phyloP scores from a whole-genome alignment of 345 rosid genomes.

The Gossypium anomalum region DNA sequence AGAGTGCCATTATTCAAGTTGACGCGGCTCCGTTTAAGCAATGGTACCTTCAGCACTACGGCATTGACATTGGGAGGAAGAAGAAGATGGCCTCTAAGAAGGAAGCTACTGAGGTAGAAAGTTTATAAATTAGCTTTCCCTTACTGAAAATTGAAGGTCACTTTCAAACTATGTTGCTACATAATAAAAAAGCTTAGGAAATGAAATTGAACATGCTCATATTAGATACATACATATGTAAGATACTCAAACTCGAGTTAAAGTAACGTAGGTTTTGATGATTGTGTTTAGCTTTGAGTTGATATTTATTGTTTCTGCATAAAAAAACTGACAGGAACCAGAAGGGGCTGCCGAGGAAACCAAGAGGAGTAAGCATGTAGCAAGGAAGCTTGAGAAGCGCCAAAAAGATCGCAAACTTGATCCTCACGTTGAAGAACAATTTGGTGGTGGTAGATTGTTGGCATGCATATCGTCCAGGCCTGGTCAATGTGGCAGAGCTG shows the following conservation, averaged over 20 bases:
- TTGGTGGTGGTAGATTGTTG: conserved; percentile 45
- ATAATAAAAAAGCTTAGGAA: no score
- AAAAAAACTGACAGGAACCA: conserved; percentile 30
- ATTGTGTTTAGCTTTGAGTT: background rate
- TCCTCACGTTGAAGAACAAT: conserved; percentile 50
- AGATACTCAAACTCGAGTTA: background rate
- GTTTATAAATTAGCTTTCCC: background rate
- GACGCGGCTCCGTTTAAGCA: conserved; percentile 53
- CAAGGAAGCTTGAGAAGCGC: conserved; percentile 46
- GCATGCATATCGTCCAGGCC: conserved; percentile 55
- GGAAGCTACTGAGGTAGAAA: conserved; percentile 36
- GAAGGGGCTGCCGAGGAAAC: conserved; percentile 37
- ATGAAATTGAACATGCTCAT: no score
- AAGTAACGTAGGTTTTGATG: background rate
- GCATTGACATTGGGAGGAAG: conserved; percentile 47
- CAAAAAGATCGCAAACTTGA: conserved; percentile 44
- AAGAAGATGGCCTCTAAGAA: conserved; percentile 42
- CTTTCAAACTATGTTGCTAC: background rate
- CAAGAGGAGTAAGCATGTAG: conserved; percentile 51
- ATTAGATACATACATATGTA: background rate
- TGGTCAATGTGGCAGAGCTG: conserved; percentile 58
- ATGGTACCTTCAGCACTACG: conserved; percentile 57
- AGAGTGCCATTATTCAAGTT: conserved; percentile 54
- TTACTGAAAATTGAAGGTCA: background rate
- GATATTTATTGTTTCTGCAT: background rate